Percentiles rank a stretch among this genome's conserved stretches.
Conservation (phyloP, 805 yeast genomes). For the Nakazawaea wyomingensis region DNA sequence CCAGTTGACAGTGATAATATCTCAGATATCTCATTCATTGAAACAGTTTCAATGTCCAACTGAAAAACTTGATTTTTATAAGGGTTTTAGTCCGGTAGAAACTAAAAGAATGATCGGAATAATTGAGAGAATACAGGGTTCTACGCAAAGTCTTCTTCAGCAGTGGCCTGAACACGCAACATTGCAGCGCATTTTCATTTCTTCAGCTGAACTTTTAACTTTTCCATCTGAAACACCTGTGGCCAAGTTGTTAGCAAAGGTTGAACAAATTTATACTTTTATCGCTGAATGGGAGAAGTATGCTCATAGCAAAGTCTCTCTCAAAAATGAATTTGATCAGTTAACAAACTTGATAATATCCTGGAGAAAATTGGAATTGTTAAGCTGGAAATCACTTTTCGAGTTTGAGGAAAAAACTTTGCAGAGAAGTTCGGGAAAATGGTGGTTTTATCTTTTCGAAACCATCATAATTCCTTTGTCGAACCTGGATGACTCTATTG, state of each 20-base stretch:
- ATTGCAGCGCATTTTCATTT: slow-evolving; percentile 57
- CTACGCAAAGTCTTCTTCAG: slow-evolving; percentile 41
- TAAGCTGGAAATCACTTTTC: slow-evolving; percentile 80
- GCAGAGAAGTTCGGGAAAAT: slow-evolving; percentile 54
- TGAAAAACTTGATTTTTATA: slow-evolving; percentile 53
- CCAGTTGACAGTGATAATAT: slow-evolving; percentile 30
- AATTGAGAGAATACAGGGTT: slow-evolving; percentile 36
- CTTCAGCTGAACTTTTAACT: slow-evolving; percentile 58
- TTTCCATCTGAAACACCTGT: slow-evolving; percentile 67
- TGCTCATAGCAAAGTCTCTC: slow-evolving; percentile 72
- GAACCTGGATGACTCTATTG: slow-evolving; percentile 30
- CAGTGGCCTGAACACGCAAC: slow-evolving; percentile 98
- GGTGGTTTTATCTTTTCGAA: slow-evolving; percentile 93
- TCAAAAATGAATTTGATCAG: slow-evolving; percentile 48
- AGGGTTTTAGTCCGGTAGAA: slow-evolving; percentile 55
- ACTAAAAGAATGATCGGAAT: slow-evolving; percentile 52
- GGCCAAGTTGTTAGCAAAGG: slow-evolving; percentile 69
- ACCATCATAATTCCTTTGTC: slow-evolving; percentile 54
- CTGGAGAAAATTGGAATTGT: slow-evolving; percentile 87
- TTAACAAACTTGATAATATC: slow-evolving; percentile 69
- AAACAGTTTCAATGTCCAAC: slow-evolving; percentile 20
- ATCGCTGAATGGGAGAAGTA: slow-evolving; percentile 92
- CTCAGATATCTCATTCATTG: slow-evolving; percentile 29
- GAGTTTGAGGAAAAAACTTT: slow-evolving; percentile 50
- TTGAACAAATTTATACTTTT: slow-evolving; percentile 81